phyloP scores from a whole-genome alignment of 768 basidiomycete species.

The Russula olivacea region DNA sequence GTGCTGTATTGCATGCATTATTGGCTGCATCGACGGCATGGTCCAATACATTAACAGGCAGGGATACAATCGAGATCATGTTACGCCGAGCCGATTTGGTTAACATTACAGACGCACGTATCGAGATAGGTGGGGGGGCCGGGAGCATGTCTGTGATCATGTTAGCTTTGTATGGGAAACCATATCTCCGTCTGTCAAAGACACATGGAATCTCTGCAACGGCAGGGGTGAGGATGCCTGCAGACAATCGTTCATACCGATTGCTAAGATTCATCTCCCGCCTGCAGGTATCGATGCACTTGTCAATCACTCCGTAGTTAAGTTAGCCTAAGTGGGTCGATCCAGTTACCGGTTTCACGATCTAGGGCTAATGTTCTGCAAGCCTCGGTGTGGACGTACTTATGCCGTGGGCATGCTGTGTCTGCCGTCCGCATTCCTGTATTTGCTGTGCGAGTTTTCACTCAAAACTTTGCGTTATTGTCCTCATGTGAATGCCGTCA shows the following conservation, averaged over 20 bases:
- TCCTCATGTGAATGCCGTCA: slow-evolving; percentile 9
- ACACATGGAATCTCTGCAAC: slow-evolving; percentile 73
- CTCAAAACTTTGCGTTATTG: background rate
- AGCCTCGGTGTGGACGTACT: slow-evolving; percentile 71
- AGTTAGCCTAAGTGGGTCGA: slow-evolving; percentile 62
- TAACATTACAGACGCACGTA: slow-evolving; percentile 51
- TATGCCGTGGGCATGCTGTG: slow-evolving; percentile 71
- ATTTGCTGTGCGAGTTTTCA: slow-evolving; percentile 53
- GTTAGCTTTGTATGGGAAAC: slow-evolving; percentile 75
- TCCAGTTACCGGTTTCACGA: slow-evolving; percentile 10
- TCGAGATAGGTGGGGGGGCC: slow-evolving; percentile 61
- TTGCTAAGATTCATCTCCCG: slow-evolving; percentile 3
- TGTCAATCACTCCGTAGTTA: slow-evolving; percentile 76
- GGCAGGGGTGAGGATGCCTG: slow-evolving; percentile 47
- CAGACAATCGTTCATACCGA: slow-evolving; percentile 11
- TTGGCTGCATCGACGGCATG: slow-evolving; percentile 61
- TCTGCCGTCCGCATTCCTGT: slow-evolving; percentile 71
- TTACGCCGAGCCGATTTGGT: background rate
- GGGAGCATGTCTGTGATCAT: background rate
- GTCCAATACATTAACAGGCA: slow-evolving; percentile 79
- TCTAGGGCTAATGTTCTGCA: background rate
- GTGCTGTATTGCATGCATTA: slow-evolving; percentile 72
- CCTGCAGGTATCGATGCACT: slow-evolving; percentile 57
- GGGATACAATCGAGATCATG: slow-evolving; percentile 13
- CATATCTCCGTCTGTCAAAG: slow-evolving; percentile 73